These are phyloP conservation scores for Dipteronia dyeriana DNA, from an alignment of 345 rosid species.

Conservation along the genomic window DNA sequence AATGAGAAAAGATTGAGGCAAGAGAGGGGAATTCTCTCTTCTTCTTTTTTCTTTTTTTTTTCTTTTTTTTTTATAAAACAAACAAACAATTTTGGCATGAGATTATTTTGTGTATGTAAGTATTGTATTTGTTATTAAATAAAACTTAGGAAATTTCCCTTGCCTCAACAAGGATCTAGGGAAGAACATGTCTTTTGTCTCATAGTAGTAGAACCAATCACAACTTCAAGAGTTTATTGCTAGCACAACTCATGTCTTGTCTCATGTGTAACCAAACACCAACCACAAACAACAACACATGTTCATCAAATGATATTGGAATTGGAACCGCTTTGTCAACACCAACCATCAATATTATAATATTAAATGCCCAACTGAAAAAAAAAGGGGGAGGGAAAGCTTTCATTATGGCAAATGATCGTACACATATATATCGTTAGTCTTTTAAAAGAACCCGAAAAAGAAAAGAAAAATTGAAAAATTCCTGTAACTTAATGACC, in stretches of 20 bases:
- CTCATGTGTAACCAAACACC: too few relatives aligned
- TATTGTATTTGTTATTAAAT: slow-evolving; percentile 21
- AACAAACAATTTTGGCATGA: neutral
- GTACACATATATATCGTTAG: slow-evolving; percentile 18
- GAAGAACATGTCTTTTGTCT: too few relatives aligned
- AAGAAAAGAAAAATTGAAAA: neutral
- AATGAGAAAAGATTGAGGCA: slow-evolving; percentile 8
- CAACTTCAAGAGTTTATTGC: too few relatives aligned
- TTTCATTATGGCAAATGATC: slow-evolving; percentile 23
- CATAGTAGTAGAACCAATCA: too few relatives aligned
- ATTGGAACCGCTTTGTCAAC: neutral
- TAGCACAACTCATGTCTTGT: too few relatives aligned
- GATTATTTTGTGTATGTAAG: slow-evolving; percentile 15
- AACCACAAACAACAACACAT: neutral
- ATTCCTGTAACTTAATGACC: slow-evolving; percentile 14
- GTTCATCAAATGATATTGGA: neutral
- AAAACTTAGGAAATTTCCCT: slow-evolving; percentile 15
- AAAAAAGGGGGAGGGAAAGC: neutral
- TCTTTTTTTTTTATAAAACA: too few relatives aligned
- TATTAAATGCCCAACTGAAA: neutral
- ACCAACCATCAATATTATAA: neutral
- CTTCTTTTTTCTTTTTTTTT: too few relatives aligned
- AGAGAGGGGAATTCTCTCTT: neutral
- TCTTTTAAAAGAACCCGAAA: neutral
- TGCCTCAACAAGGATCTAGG: too few relatives aligned